phyloP scores from a whole-genome alignment of 257 asterid genomes.

The Petunia axillaris region DNA sequence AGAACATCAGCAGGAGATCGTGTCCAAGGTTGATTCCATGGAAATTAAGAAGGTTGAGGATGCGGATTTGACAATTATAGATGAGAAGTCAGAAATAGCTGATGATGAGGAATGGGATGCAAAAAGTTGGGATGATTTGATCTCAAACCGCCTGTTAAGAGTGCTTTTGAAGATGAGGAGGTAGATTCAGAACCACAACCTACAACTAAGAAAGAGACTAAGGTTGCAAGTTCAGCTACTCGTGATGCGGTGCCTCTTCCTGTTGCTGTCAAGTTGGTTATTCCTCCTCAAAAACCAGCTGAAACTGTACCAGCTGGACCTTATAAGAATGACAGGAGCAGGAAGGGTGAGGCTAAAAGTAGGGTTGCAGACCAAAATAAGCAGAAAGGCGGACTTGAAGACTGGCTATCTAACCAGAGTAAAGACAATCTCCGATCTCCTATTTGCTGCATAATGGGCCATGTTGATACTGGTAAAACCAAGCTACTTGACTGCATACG shows the following conservation, averaged over 20 bases:
- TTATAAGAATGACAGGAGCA: slow-evolving; percentile 37
- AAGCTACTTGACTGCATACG: slow-evolving; percentile 95
- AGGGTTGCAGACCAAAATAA: slow-evolving; percentile 34
- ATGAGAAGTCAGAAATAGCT: slow-evolving; percentile 46
- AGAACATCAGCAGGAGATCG: slow-evolving; percentile 46
- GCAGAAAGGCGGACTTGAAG: neutral
- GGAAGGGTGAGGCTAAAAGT: slow-evolving; percentile 35
- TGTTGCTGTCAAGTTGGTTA: slow-evolving; percentile 39
- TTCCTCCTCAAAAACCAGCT: slow-evolving; percentile 32
- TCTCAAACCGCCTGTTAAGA: slow-evolving; percentile 75
- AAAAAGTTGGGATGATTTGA: slow-evolving; percentile 95
- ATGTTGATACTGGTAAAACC: slow-evolving; percentile 98
- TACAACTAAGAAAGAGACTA: slow-evolving; percentile 57
- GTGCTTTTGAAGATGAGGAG: slow-evolving; percentile 89
- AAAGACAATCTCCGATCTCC: slow-evolving; percentile 80
- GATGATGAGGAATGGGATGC: slow-evolving; percentile 94
- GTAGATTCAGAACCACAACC: slow-evolving; percentile 73
- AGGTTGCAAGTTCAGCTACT: slow-evolving; percentile 40
- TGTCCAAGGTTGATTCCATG: slow-evolving; percentile 43
- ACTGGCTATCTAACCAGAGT: slow-evolving; percentile 31
- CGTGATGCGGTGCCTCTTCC: slow-evolving; percentile 46
- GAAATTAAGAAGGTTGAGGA: slow-evolving; percentile 43
- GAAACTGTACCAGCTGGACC: slow-evolving; percentile 34
- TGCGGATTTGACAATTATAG: slow-evolving; percentile 34
- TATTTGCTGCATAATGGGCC: slow-evolving; percentile 99